Conservation (phyloP, 2,329 filamentous ascomycete species). For the Ceratocystis colombiana region DNA sequence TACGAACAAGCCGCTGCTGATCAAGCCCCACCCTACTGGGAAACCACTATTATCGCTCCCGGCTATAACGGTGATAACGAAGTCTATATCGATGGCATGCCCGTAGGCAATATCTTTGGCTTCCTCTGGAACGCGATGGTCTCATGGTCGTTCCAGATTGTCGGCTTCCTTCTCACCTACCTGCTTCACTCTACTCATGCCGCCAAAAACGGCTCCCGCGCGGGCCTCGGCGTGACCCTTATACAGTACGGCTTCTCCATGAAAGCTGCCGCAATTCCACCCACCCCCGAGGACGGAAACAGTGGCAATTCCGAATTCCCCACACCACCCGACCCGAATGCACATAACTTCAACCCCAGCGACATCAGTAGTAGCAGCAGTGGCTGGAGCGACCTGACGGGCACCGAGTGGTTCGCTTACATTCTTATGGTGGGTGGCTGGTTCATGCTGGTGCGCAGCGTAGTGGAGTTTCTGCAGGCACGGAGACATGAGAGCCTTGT, state of each 20-base stretch:
- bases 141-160: constrained; percentile 91
- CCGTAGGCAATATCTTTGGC: constrained; percentile 76
- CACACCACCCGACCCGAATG: constrained; percentile 75
- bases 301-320: constrained; percentile 49
- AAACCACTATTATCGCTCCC: constrained; percentile 92
- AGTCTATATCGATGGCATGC: constrained; percentile 92
- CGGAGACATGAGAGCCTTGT: constrained; percentile 87
- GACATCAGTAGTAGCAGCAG: constrained; percentile 43
- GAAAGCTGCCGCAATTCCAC: constrained; percentile 51
- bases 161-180: constrained; percentile 96
- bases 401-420: constrained; percentile 83
- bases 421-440: constrained; percentile 93
- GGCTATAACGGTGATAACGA: constrained; percentile 84
- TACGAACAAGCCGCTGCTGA: constrained; percentile 98
- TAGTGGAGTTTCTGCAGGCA: constrained; percentile 80
- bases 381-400: constrained; percentile 49
- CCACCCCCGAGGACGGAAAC: constrained; percentile 38
- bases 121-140: constrained; percentile 95
- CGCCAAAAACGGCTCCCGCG: constrained; percentile 92
- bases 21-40: constrained; percentile 94
- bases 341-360: constrained; percentile 74
- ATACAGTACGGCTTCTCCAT: constrained; percentile 97
- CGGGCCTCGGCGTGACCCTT: constrained; percentile 85
- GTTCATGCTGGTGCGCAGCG: constrained; percentile 93
- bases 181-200: constrained; percentile 96